These are phyloP conservation scores for Plenodomus tracheiphilus DNA, from an alignment of 2,329 filamentous ascomycete genomes.

Conservation along the genomic window DNA sequence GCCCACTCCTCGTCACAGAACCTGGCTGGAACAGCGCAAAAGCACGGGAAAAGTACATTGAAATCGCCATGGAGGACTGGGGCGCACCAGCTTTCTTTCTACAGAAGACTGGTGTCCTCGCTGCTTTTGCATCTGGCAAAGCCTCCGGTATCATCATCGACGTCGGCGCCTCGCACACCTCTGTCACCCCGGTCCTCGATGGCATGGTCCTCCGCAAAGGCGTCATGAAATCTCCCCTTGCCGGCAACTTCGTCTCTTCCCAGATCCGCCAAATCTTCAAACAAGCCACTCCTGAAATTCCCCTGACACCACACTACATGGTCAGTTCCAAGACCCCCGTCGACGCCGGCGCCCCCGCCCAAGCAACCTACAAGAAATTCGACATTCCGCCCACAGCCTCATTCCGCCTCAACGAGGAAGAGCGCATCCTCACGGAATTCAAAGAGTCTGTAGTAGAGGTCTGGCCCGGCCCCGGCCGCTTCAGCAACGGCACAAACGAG, in stretches of 20 bases:
- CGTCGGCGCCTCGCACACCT: conserved; percentile 84
- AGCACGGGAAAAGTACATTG: conserved; percentile 88
- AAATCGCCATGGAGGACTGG: conserved; percentile 97
- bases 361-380: conserved; percentile 75
- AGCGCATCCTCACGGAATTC: conserved; percentile 91
- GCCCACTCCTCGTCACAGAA: conserved; percentile 90
- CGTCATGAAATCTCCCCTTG: conserved; percentile 80
- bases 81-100: conserved; percentile 94
- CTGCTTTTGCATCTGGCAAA: conserved; percentile 91
- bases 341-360: conserved; percentile 78
- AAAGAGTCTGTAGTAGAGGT: conserved; percentile 97
- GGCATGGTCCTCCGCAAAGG: conserved; percentile 90
- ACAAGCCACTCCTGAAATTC: conserved; percentile 68
- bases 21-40: conserved; percentile 89
- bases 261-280: conserved; percentile 83
- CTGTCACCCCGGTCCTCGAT: conserved; percentile 88
- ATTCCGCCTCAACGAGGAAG: conserved; percentile 84
- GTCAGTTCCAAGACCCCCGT: conserved; percentile 86
- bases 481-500: conserved; percentile 65
- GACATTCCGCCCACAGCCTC: conserved; percentile 64
- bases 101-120: conserved; percentile 83
- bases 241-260: conserved; percentile 85
- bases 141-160: conserved; percentile 91
- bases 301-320: conserved; percentile 82
- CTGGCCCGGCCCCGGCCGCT: conserved; percentile 79